Evolutionary conservation across 495 filamentous ascomycete species (phyloP).

Genomic region (Pseudoneurospora amorphoporcata): DNA sequence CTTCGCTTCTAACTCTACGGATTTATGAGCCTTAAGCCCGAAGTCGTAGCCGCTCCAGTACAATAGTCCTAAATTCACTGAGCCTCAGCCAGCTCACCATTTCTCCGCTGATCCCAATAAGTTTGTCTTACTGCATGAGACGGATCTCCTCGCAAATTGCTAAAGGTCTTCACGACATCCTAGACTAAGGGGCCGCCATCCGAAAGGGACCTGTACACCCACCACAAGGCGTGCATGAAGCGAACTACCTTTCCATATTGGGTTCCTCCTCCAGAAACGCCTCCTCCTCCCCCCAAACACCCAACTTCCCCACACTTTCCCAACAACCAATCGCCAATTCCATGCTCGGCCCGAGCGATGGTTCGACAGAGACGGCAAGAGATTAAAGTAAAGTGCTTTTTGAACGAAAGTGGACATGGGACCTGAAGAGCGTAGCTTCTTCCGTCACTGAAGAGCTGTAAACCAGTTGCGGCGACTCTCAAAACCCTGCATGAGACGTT

Average conservation of each 20-base stretch:
- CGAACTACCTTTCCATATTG: background rate
- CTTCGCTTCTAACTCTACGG: background rate
- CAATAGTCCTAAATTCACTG: background rate
- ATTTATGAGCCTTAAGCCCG: background rate
- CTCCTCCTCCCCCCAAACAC: background rate
- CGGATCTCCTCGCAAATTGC: background rate
- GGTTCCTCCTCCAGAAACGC: background rate
- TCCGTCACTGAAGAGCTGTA: background rate
- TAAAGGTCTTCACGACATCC: background rate
- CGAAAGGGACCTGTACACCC: background rate
- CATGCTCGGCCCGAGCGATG: slow-evolving; percentile 13
- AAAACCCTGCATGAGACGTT: background rate
- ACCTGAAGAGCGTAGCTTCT: slow-evolving; percentile 9
- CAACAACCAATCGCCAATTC: slow-evolving; percentile 15
- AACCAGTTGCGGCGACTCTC: background rate
- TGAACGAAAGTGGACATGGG: slow-evolving; percentile 20
- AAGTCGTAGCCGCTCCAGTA: background rate
- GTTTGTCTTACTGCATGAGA: background rate
- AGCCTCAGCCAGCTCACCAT: background rate
- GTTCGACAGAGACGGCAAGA: slow-evolving; percentile 13
- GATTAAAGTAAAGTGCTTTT: slow-evolving; percentile 26
- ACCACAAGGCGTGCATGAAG: background rate
- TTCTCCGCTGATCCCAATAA: background rate
- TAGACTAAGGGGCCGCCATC: background rate
- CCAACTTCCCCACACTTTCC: slow-evolving; percentile 22